phyloP scores from a whole-genome alignment of 179 eudicot species.

The Beta macrorhiza region DNA sequence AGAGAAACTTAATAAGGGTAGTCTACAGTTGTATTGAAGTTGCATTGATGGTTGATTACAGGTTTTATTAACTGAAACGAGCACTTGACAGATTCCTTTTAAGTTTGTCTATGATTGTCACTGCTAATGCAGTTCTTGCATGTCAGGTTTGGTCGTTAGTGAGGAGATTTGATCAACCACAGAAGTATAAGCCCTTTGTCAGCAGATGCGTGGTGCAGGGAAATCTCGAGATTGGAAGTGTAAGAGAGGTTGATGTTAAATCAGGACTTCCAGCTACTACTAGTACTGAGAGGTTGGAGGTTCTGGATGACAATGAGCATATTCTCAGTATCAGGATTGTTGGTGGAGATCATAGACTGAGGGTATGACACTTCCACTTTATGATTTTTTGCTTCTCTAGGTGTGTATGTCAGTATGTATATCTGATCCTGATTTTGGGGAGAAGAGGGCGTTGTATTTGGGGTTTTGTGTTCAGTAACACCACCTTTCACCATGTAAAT shows the following conservation, averaged over 20 bases:
- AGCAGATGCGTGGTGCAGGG: conserved; percentile 45
- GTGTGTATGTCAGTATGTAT: background rate
- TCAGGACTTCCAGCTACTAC: conserved; percentile 61
- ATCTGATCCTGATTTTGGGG: background rate
- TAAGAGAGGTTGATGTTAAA: conserved; percentile 51
- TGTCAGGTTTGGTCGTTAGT: conserved; percentile 44
- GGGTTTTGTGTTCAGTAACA: background rate
- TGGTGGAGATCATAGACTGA: conserved; percentile 54
- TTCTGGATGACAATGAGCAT: conserved; percentile 51
- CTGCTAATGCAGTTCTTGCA: conserved; percentile 8
- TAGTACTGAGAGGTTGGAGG: conserved; percentile 48
- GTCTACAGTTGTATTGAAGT: background rate
- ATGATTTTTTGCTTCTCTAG: background rate
- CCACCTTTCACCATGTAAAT: background rate
- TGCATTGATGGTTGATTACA: background rate
- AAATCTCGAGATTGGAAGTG: conserved; percentile 48
- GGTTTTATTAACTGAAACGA: background rate
- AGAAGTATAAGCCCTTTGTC: conserved; percentile 50
- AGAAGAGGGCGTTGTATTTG: background rate
- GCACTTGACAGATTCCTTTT: background rate
- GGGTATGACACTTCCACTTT: conserved; percentile 29
- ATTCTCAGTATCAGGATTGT: conserved; percentile 44
- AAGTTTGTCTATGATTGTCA: background rate
- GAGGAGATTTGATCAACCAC: conserved; percentile 52
- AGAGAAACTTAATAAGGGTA: background rate